Conservation (phyloP, 2,329 filamentous ascomycete species). For the Fusarium sp. region DNA sequence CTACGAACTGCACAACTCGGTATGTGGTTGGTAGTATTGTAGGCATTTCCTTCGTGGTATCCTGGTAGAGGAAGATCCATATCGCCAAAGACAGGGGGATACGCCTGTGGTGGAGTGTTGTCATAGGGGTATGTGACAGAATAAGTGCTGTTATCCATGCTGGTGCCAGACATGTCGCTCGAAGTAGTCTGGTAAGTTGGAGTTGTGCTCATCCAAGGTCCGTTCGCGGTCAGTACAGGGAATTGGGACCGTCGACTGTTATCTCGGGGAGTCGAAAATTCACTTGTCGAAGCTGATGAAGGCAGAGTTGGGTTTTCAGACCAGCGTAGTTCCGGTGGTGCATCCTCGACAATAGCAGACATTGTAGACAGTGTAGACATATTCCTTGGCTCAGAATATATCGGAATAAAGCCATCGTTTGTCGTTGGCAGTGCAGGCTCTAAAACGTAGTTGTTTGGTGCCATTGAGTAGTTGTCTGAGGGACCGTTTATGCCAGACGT, state of each 20-base stretch:
- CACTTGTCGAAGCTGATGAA: conserved; percentile 63
- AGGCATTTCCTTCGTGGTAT: conserved; percentile 54
- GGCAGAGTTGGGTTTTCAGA: conserved; percentile 57
- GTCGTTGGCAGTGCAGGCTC: conserved; percentile 36
- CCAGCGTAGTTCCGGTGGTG: conserved; percentile 44
- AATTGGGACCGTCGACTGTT: conserved; percentile 49
- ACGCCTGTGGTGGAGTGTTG: conserved; percentile 51
- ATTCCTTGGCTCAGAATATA: conserved; percentile 44
- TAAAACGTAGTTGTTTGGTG: conserved; percentile 43
- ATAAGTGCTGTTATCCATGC: conserved; percentile 42
- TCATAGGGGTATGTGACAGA: conserved; percentile 50
- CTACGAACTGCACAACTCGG: conserved; percentile 63
- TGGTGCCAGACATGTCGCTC: conserved; percentile 32
- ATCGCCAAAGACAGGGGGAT: conserved; percentile 53
- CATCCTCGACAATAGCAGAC: conserved; percentile 44
- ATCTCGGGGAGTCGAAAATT: conserved; percentile 62
- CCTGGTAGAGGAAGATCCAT: conserved; percentile 52
- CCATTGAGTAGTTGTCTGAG: conserved; percentile 41
- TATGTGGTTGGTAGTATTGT: conserved; percentile 55
- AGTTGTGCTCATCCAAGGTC: conserved; percentile 53
- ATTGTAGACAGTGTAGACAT: conserved; percentile 44
- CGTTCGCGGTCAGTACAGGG: conserved; percentile 48
- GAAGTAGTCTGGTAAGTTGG: conserved; percentile 46
- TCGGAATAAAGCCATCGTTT: conserved; percentile 29
- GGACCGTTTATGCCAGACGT: conserved; percentile 33